Base-by-base conservation (phyloP, 352 stramenopile species). In the Elongisporangium senticosum region DNA sequence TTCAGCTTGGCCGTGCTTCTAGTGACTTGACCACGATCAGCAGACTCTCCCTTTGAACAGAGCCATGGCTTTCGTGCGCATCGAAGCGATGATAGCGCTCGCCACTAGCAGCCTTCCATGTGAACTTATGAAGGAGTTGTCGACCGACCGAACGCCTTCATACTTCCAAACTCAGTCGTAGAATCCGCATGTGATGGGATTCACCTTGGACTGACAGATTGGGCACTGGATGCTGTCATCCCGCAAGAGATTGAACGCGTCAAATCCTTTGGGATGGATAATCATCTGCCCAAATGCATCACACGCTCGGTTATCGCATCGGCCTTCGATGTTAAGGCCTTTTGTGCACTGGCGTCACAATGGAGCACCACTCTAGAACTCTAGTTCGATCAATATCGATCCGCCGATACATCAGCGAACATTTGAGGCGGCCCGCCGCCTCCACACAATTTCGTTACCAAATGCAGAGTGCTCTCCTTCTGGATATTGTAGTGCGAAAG, bases 401-500 rank as follows among this genome's bases (percentile, higher is more conserved):
- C n/a, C n/a, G n/a, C n/a, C n/a, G n/a, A n/a, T n/a, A n/a, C n/a
- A n/a, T n/a, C n/a, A n/a, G n/a, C n/a, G n/a, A n/a, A n/a, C n/a
- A n/a, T n/a, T n/a, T n/a, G n/a, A n/a, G n/a, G n/a, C n/a, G n/a
- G n/a, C n/a, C n/a, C n/a, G n/a, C 17, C 47, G 39, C 64, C 65
- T 64, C 67, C 63, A 39, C 79, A 71, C 26, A 97, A 70, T 37
- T 75, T 72, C 11, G 96, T 64, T 8, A 96, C 86, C 48, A 97
- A 74, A 67, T 96, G 84, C 8, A 97, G 62, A 20, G 73, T 96
- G 55, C 74, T 93, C 59, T 94, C 79, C 64, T 93, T 93, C 73
- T n/a, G n/a, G n/a, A n/a, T n/a, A n/a, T n/a, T n/a, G 77, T 96
- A 98, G 65, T 96, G 84, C 57, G 78, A 72, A n/a, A 98, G 64